Evolutionary conservation across 2,329 filamentous ascomycete species (phyloP), one percentile per base, ranked within the genome.

Genomic region (Ophiostoma himal-ulmi): DNA sequence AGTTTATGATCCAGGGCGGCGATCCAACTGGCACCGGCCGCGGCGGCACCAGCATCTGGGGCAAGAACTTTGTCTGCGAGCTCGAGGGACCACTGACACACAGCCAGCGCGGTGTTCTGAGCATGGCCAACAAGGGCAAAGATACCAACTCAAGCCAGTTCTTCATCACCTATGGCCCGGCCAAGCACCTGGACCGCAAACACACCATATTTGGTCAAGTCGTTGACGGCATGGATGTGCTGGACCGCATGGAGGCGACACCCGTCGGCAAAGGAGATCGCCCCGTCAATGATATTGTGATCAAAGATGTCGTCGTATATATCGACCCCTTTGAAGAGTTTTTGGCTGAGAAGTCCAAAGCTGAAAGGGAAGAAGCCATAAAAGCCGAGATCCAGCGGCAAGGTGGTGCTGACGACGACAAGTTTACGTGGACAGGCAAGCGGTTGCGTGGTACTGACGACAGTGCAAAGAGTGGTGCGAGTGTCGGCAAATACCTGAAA

Each of bases 41-140:
- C 72, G 95, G 95, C n/a, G 95, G 95, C 0, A 83, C 88, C 67
- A 96, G 91, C 76, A 89, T 96, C 72, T 99, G 95, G 95, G 92
- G 92, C 71, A 96, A 96, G 80, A 92, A 93, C 72, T 99, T 99
- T 76, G 85, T 90, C 69, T 95, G 99, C 78, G 95, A 99, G 78
- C 90, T 98, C 73, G 93, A 97, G 20, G 93, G 94, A 0, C 93
- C 94, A 0, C 80, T 93, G 57, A 91, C 89, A n/a, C 95, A 99
- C 76, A 90, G 93, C 76, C 82, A 85, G 0, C 85, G 94, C 37
- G 95, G 95, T 14, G 86, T 94, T 0, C 77, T 96, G 36, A 93
- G 90, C 75, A 99, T 99, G 95, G 95, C 95, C 57, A 99, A 99
- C 80, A 99, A 99, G 78, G 95, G 95, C 71, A 97, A 97, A 77